Conservation (phyloP, 345 rosid genomes). For the Salix udensis region DNA sequence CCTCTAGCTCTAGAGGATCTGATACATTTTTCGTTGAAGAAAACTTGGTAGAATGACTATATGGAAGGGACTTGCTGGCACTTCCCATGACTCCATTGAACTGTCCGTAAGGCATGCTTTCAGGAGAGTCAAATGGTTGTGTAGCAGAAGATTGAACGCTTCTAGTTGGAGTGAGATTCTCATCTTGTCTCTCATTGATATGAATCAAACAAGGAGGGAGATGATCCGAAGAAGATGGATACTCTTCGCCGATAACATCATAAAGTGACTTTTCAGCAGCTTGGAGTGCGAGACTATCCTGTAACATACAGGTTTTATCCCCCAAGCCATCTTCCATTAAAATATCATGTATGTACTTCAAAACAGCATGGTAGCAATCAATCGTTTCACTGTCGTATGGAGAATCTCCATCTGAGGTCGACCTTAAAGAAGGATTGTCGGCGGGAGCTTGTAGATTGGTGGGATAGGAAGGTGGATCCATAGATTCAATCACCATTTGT, state of each 20-base stretch:
- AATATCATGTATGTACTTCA: slow-evolving; percentile 17
- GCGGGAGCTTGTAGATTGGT: neutral
- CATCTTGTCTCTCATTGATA: slow-evolving; percentile 5
- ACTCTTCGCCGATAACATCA: slow-evolving; percentile 53
- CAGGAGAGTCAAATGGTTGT: slow-evolving; percentile 3
- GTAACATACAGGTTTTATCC: slow-evolving; percentile 55
- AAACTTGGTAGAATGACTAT: neutral
- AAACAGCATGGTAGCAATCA: slow-evolving; percentile 3
- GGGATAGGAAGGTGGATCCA: slow-evolving; percentile 6
- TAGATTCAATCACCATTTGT: neutral
- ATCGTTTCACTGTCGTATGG: slow-evolving; percentile 20
- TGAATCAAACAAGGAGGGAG: slow-evolving; percentile 5
- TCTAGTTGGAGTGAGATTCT: slow-evolving; percentile 12
- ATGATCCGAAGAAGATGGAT: slow-evolving; percentile 27
- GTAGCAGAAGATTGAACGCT: slow-evolving; percentile 4
- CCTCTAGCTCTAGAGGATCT: neutral
- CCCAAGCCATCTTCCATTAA: slow-evolving; percentile 23
- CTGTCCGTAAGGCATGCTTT: slow-evolving; percentile 6
- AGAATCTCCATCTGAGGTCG: slow-evolving; percentile 27
- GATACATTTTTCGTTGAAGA: slow-evolving; percentile 5
- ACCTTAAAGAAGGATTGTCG: neutral
- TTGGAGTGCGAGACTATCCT: slow-evolving; percentile 74
- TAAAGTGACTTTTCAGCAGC: slow-evolving; percentile 72
- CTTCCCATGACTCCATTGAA: slow-evolving; percentile 4
- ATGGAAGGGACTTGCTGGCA: neutral